These are phyloP conservation scores for Aspergillus texensis DNA, from an alignment of 2,329 filamentous ascomycete genomes.

Conservation along the genomic window DNA sequence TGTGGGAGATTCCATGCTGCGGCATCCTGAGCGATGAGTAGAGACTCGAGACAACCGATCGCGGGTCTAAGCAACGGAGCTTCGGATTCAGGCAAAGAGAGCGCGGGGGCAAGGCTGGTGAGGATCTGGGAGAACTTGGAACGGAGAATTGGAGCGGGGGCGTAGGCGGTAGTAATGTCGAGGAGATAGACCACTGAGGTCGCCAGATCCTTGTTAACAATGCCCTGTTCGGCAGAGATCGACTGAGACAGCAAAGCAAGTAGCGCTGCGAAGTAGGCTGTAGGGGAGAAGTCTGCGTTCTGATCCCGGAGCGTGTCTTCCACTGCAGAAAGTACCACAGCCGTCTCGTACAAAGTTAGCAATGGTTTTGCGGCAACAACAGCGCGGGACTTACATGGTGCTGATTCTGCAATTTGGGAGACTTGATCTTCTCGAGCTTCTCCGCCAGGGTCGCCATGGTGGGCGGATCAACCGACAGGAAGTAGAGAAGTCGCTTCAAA, in stretches of 20 bases:
- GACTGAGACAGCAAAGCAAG: slow-evolving; percentile 83
- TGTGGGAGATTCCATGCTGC: slow-evolving; percentile 84
- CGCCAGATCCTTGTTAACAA: slow-evolving; percentile 78
- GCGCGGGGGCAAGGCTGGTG: slow-evolving; percentile 77
- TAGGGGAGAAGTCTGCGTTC: slow-evolving; percentile 78
- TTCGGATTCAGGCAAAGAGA: slow-evolving; percentile 79
- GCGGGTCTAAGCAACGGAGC: slow-evolving; percentile 83
- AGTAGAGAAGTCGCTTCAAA: slow-evolving; percentile 25
- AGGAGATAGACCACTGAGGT: slow-evolving; percentile 92
- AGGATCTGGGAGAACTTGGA: slow-evolving; percentile 96
- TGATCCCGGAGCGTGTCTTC: slow-evolving; percentile 91
- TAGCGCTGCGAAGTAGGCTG: slow-evolving; percentile 94
- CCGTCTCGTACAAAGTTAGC: slow-evolving; percentile 38
- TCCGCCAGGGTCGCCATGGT: slow-evolving; percentile 71
- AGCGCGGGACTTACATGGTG: slow-evolving; percentile 67
- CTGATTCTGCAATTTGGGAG: slow-evolving; percentile 93
- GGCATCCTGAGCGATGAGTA: slow-evolving; percentile 85
- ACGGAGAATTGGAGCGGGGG: slow-evolving; percentile 82
- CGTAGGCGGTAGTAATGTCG: slow-evolving; percentile 83
- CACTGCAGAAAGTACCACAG: slow-evolving; percentile 84
- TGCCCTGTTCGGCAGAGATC: slow-evolving; percentile 62
- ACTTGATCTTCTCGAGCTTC: slow-evolving; percentile 96
- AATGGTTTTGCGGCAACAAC: neutral
- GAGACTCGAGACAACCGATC: slow-evolving; percentile 90
- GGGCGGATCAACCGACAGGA: slow-evolving; percentile 31